A percentile compares a stretch with the other conserved stretches of the same genome.
These are phyloP conservation scores for Hebeloma cylindrosporum DNA, from an alignment of 768 basidiomycete species.

Conservation along the genomic window DNA sequence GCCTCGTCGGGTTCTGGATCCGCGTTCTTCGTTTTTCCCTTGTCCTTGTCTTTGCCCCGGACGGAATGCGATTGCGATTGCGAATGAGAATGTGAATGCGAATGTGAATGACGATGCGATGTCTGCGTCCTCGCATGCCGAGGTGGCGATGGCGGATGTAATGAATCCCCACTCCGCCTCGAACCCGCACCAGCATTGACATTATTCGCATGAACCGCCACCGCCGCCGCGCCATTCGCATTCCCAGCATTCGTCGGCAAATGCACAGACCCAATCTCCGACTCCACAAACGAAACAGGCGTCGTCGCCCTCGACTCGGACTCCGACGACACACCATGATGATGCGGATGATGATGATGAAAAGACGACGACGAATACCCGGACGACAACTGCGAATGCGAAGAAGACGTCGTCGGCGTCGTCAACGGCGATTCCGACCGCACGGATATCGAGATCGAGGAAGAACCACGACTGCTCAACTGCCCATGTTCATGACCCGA, in stretches of 20 bases:
- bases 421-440: too few relatives aligned
- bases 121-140: constrained; percentile 3
- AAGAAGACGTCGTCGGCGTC: constrained; percentile 6
- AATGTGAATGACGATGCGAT: constrained; percentile 13
- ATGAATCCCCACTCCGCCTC: too few relatives aligned
- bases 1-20: constrained; percentile 43
- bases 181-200: too few relatives aligned
- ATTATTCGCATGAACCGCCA: too few relatives aligned
- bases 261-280: constrained; percentile 1
- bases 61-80: too few relatives aligned
- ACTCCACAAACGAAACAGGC: constrained; percentile 4
- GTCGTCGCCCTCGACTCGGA: background rate
- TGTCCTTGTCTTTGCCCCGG: constrained; percentile 19
- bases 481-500: too few relatives aligned
- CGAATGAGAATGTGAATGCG: constrained; percentile 8
- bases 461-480: too few relatives aligned
- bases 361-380: too few relatives aligned
- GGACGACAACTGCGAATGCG: background rate
- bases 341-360: too few relatives aligned
- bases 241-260: constrained; percentile 12
- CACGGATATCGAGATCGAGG: too few relatives aligned
- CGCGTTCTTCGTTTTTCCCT: constrained; percentile 17
- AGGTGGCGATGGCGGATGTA: background rate
- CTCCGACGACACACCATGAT: constrained; percentile 2
- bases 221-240: too few relatives aligned